These are phyloP conservation scores for Apiosordaria backusii DNA, from an alignment of 495 filamentous ascomycete genomes.

Conservation along the genomic window DNA sequence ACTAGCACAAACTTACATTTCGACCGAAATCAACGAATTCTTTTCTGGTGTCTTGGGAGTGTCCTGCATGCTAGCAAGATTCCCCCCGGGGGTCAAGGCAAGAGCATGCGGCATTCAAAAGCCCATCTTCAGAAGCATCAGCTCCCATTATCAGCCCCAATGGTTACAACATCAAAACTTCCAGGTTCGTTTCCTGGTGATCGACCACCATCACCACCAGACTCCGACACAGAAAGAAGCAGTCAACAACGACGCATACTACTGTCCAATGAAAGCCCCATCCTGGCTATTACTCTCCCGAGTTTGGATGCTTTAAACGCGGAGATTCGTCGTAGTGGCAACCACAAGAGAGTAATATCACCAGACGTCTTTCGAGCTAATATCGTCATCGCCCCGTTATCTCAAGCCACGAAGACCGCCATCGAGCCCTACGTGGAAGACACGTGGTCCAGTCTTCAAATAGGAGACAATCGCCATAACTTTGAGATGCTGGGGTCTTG, in stretches of 20 bases:
- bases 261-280: constrained; percentile 88
- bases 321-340: constrained; percentile 58
- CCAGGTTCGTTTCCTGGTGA: constrained; percentile 43
- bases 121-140: constrained; percentile 58
- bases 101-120: constrained; percentile 61
- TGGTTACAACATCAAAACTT: background rate
- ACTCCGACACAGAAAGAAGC: constrained; percentile 43
- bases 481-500: constrained; percentile 78
- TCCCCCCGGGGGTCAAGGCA: constrained; percentile 59
- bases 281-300: constrained; percentile 74
- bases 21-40: constrained; percentile 60
- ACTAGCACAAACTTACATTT: constrained; percentile 62
- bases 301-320: constrained; percentile 76
- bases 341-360: constrained; percentile 54
- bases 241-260: constrained; percentile 55
- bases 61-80: constrained; percentile 75
- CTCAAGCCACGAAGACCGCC: background rate
- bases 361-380: constrained; percentile 78
- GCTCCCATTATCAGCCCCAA: constrained; percentile 8
- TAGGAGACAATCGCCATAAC: constrained; percentile 44
- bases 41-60: constrained; percentile 71
- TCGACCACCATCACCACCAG: constrained; percentile 43
- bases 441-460: constrained; percentile 48
- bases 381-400: constrained; percentile 56
- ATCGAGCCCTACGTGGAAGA: constrained; percentile 51